Evolutionary conservation across 2,329 filamentous ascomycete genomes (phyloP), one percentile per base, ranked within the genome.

Genomic region (Fusarium acutatum): DNA sequence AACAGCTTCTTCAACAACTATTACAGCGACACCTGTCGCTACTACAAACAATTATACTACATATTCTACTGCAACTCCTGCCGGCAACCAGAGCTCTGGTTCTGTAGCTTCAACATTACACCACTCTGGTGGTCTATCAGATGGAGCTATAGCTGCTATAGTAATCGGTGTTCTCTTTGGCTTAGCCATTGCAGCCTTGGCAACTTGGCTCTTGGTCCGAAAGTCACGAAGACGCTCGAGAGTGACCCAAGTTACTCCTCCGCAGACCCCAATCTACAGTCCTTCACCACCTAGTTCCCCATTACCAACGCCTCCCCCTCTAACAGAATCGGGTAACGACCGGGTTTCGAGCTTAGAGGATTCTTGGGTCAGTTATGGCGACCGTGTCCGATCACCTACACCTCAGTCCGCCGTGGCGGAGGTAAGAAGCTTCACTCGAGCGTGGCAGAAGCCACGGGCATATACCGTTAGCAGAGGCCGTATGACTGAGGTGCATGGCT

Each of bases 391-490:
- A 24, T 78, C 75, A 20, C 71, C 76, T 9, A 78, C 76, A 13
- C 76, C 76, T 13, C 77, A 71, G 53, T 75, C 75, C 2, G 76
- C 76, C 6, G 68, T 78, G 34, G 76, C 76, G 17, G 76, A 78
- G 61, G 60, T 72, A 7, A 71, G 50, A 50, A 78, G 73, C 40
- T 78, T 60, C 34, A 75, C 74, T 32, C 69, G 76, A 14, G 44
- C 73, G 9, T 49, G 70, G 57, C 76, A 74, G 53, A 76, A 76
- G 47, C 76, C 76, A 15, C 69, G 75, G 5, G 64, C 75, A n/a
- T 78, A 71, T 41, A 65, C 77, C 4, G 62, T 78, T 24, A 68
- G 69, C 20, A 58, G 60, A n/a, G 64, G 66, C 8, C 37, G 47
- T 28, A 30, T 73, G 24, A 56, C 62, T 10, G 66, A 71, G 28